Evolutionary conservation across 495 filamentous ascomycete species (phyloP).

Genomic region (Penicillium crystallinum): DNA sequence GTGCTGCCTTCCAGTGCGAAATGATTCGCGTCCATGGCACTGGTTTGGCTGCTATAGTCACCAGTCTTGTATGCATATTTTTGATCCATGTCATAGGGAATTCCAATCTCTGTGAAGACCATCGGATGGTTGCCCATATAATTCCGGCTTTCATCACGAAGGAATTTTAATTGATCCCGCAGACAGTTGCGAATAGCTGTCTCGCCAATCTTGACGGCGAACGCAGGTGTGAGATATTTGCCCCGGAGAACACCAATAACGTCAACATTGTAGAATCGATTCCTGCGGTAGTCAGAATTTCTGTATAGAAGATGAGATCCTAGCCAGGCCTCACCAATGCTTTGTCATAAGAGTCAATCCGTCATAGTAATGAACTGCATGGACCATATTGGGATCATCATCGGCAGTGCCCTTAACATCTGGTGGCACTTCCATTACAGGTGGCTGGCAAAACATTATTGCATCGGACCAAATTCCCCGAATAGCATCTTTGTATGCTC

Average conservation of each 20-base stretch:
- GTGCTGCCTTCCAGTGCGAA: constrained; percentile 80
- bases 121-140: constrained; percentile 89
- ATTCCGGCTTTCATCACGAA: constrained; percentile 81
- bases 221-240: constrained; percentile 77
- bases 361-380: constrained; percentile 94
- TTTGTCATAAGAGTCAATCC: constrained; percentile 96
- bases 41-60: constrained; percentile 86
- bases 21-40: constrained; percentile 95
- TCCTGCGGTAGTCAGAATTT: constrained; percentile 44
- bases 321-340: constrained; percentile 60
- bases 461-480: constrained; percentile 68
- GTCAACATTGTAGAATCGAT: constrained; percentile 93
- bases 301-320: not conserved
- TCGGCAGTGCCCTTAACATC: constrained; percentile 80
- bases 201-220: constrained; percentile 90
- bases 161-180: constrained; percentile 81
- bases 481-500: constrained; percentile 68
- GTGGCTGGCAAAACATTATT: constrained; percentile 88
- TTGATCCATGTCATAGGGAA: constrained; percentile 98
- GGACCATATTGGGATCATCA: constrained; percentile 85
- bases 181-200: constrained; percentile 94
- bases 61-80: constrained; percentile 94
- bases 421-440: constrained; percentile 87
- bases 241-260: constrained; percentile 88
- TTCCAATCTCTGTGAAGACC: constrained; percentile 91